Evolutionary conservation across 345 rosid genomes (phyloP), one percentile per base, ranked within the genome.

Genomic region (Mangifera indica): DNA sequence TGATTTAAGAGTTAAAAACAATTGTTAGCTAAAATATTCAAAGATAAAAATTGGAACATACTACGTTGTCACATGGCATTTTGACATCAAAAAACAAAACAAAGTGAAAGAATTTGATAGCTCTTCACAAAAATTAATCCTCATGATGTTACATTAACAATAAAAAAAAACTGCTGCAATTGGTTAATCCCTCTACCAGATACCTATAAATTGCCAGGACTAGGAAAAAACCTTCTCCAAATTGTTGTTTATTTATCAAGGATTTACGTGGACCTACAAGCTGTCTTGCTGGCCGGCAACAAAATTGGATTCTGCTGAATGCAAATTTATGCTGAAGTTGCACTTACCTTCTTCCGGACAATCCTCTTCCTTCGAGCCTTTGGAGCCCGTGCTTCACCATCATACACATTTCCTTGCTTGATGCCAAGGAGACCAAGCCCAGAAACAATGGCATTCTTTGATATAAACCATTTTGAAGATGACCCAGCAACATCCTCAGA

Each of bases 351-450:
- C 76, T 84, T 93, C 81, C 92, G 83, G 15, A 91, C 89, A 29
- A 91, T 77, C 81, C 97, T 89, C 80, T 93, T 91, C 76, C 93
- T 84, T 46, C 90, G 75, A 24, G 87, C 87, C 81, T 83, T 91
- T 3, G 88, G 90, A 52, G 93, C 78, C 54, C 72, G 61, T 56
- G 82, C 63, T 77, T 84, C 93, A 26, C 86, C 84, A 42, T 70
- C 70, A 13, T 77, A 84, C 0, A 69, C 67, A 24, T 74, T 80
- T 24, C 82, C 90, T 84, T 87, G 91, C 80, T 81, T 86, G 74
- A 82, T 79, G 71, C 98, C 98, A 13, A 93, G 87, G 67, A 87
- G 87, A 18, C 95, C 91, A 32, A 89, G 90, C 46, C 96, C 93
- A 21, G 97, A 91, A 70, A 90, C 81, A 1, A 91, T 56, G 49